Evolutionary conservation across 805 yeast genomes (phyloP).

Genomic region (Helenozyma baotianmanensis): DNA sequence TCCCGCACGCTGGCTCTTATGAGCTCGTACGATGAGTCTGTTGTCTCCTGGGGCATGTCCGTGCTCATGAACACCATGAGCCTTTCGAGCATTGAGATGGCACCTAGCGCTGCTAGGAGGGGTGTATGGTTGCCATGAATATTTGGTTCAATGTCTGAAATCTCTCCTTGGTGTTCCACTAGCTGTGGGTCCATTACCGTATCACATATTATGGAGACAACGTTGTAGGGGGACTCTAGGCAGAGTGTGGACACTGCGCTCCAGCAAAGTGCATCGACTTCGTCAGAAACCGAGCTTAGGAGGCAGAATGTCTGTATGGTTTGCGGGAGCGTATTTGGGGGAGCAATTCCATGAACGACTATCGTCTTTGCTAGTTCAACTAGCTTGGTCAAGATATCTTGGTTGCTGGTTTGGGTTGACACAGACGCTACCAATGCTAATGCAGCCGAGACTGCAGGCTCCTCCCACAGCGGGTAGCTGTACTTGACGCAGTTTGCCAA

Average conservation of each 20-base stretch:
- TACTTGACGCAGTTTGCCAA: slow-evolving; percentile 43
- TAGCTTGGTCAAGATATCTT: slow-evolving; percentile 31
- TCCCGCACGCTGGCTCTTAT: slow-evolving; percentile 31
- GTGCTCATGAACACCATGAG: slow-evolving; percentile 14
- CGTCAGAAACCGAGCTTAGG: slow-evolving; percentile 27
- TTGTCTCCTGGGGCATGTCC: slow-evolving; percentile 1
- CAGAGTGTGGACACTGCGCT: slow-evolving; percentile 36
- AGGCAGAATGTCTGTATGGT: slow-evolving; percentile 46
- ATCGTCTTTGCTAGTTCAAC: slow-evolving; percentile 41
- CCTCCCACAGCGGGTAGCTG: slow-evolving; percentile 44
- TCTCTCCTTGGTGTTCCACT: slow-evolving; percentile 9
- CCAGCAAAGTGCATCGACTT: slow-evolving; percentile 32
- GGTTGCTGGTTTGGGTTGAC: slow-evolving; percentile 36
- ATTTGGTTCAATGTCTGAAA: slow-evolving; percentile 3
- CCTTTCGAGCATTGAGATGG: slow-evolving; percentile 32
- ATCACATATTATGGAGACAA: slow-evolving; percentile 17
- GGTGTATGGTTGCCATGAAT: not conserved
- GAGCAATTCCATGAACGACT: slow-evolving; percentile 44
- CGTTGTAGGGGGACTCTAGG: slow-evolving; percentile 31
- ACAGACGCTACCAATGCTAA: slow-evolving; percentile 33
- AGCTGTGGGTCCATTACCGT: slow-evolving; percentile 20
- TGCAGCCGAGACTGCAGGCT: slow-evolving; percentile 25
- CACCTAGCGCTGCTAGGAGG: slow-evolving; percentile 25
- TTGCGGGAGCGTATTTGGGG: slow-evolving; percentile 31
- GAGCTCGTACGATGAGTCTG: slow-evolving; percentile 14